Conservation (phyloP, 192 early-diverging fungal species). For the Phycomyces nitens region DNA sequence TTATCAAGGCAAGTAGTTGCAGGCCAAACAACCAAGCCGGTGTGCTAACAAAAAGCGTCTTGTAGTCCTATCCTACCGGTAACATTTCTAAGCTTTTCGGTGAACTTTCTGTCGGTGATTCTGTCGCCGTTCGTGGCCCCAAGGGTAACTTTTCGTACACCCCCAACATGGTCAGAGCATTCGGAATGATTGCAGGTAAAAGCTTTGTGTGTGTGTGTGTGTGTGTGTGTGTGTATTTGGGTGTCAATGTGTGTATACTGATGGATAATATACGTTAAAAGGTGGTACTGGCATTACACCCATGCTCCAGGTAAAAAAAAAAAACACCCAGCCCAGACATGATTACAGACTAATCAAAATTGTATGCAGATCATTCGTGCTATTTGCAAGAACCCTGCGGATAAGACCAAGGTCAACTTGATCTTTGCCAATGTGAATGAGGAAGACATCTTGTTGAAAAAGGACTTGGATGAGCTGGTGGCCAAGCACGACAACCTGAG, state of each 20-base stretch:
- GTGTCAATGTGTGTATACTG: slow-evolving; percentile 34
- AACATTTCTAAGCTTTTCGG: slow-evolving; percentile 74
- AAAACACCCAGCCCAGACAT: too few species aligned
- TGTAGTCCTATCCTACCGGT: slow-evolving; percentile 81
- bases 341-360: not conserved
- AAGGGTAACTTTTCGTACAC: slow-evolving; percentile 87
- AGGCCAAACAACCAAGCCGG: not conserved
- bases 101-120: slow-evolving; percentile 69
- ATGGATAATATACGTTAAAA: slow-evolving; percentile 26
- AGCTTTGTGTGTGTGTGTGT: not conserved
- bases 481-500: slow-evolving; percentile 72
- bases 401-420: slow-evolving; percentile 83
- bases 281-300: slow-evolving; percentile 73
- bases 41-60: not conserved
- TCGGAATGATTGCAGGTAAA: slow-evolving; percentile 90
- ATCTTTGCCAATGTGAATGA: slow-evolving; percentile 89
- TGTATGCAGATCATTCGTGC: slow-evolving; percentile 74
- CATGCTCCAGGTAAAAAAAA: slow-evolving; percentile 45
- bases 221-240: not conserved
- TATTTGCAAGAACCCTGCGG: slow-evolving; percentile 78
- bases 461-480: slow-evolving; percentile 78
- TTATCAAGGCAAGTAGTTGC: slow-evolving; percentile 85
- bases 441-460: slow-evolving; percentile 83
- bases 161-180: slow-evolving; percentile 69
- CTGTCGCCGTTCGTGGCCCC: slow-evolving; percentile 77